Conservation (phyloP, 305 asterid genomes). For the Rubia occidens region DNA sequence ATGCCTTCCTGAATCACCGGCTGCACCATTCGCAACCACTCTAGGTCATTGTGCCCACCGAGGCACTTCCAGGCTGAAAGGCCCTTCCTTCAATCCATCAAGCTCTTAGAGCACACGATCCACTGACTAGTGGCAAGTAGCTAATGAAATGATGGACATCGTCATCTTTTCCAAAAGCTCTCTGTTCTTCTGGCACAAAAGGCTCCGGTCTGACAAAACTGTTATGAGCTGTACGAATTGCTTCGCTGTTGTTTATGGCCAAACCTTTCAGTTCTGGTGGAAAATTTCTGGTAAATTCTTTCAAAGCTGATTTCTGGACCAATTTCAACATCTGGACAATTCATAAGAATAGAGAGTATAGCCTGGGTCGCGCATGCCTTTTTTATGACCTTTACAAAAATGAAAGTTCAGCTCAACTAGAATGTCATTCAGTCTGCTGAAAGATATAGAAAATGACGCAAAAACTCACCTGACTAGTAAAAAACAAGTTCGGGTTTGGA, state of each 20-base stretch:
- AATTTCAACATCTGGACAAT: constrained; percentile 71
- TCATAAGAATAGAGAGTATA: constrained; percentile 73
- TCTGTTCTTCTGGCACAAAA: constrained; percentile 79
- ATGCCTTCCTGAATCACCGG: constrained; percentile 86
- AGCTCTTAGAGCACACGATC: constrained; percentile 92
- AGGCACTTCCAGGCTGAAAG: constrained; percentile 80
- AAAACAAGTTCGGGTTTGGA: constrained; percentile 82
- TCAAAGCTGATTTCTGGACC: constrained; percentile 76
- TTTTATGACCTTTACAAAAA: constrained; percentile 59
- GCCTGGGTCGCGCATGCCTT: constrained; percentile 99
- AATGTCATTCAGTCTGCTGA: constrained; percentile 2
- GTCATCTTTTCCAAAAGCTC: constrained; percentile 69
- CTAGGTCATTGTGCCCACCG: constrained; percentile 51
- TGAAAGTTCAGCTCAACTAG: neutral
- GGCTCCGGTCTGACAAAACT: constrained; percentile 96
- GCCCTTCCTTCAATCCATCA: constrained; percentile 95
- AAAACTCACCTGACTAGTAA: constrained; percentile 78
- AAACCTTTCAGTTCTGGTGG: constrained; percentile 91
- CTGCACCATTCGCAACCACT: constrained; percentile 65
- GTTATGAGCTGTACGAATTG: constrained; percentile 88
- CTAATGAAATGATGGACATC: constrained; percentile 95
- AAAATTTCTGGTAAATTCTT: constrained; percentile 81
- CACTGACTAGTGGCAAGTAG: constrained; percentile 75
- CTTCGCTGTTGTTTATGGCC: constrained; percentile 87
- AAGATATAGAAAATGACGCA: constrained; percentile 14